These are phyloP conservation scores for Pythium phragmiticola DNA, from an alignment of 352 stramenopile genomes.

Conservation along the genomic window DNA sequence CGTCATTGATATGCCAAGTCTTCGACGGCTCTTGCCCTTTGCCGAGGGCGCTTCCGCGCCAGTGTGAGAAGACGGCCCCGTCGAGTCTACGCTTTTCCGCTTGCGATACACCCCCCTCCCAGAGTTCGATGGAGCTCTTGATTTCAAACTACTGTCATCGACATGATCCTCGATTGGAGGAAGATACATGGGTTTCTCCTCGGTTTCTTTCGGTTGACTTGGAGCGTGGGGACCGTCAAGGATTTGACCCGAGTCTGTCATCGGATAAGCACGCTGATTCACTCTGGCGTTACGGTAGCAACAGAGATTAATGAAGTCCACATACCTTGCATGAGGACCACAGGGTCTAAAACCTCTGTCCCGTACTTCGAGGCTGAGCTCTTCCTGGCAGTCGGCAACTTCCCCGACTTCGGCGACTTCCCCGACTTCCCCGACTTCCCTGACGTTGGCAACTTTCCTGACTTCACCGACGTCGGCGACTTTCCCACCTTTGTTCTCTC, in stretches of 20 bases:
- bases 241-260: background rate
- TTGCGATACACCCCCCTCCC: background rate
- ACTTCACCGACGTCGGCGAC: background rate
- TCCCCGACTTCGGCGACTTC: background rate
- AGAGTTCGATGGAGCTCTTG: background rate
- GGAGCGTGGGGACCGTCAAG: background rate
- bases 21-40: background rate
- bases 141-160: background rate
- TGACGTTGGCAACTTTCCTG: background rate
- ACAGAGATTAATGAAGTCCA: background rate
- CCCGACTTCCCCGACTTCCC: background rate
- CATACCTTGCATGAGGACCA: conserved; percentile 1
- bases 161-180: background rate
- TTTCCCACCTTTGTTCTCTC: background rate
- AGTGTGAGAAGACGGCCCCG: background rate
- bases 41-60: background rate
- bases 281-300: background rate
- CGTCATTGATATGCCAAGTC: background rate
- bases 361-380: background rate
- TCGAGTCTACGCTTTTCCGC: background rate
- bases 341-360: background rate
- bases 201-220: background rate
- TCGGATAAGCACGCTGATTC: background rate
- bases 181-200: background rate
- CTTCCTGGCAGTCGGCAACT: background rate